Evolutionary conservation across 2,329 filamentous ascomycete species (phyloP).

Genomic region (Blastomyces parvus): DNA sequence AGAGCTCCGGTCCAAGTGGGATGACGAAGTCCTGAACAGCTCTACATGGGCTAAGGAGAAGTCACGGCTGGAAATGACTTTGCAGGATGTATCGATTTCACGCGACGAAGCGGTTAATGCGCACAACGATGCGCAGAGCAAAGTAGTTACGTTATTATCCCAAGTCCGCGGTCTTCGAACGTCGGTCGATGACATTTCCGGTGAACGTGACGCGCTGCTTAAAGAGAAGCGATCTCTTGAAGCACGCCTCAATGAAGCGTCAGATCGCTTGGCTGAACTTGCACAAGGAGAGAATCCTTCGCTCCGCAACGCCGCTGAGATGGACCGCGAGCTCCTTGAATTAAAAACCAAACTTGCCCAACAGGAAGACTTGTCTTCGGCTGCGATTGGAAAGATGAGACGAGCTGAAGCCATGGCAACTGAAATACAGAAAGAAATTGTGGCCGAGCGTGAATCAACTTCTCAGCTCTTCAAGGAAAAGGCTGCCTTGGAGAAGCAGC

Average conservation of each 20-base stretch:
- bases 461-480: slow-evolving; percentile 82
- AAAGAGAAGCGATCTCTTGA: slow-evolving; percentile 89
- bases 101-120: slow-evolving; percentile 86
- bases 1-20: slow-evolving; percentile 91
- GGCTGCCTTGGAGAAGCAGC: slow-evolving; percentile 73
- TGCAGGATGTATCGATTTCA: slow-evolving; percentile 82
- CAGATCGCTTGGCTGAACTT: slow-evolving; percentile 78
- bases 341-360: slow-evolving; percentile 82
- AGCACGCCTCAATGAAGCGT: slow-evolving; percentile 74
- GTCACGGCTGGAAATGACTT: slow-evolving; percentile 74
- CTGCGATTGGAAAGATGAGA: slow-evolving; percentile 94
- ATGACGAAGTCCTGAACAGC: slow-evolving; percentile 94
- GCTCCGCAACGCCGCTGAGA: slow-evolving; percentile 76
- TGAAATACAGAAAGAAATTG: slow-evolving; percentile 89
- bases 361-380: slow-evolving; percentile 83
- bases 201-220: slow-evolving; percentile 72
- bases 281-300: slow-evolving; percentile 76
- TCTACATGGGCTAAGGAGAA: slow-evolving; percentile 99
- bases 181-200: slow-evolving; percentile 72
- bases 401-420: slow-evolving; percentile 76
- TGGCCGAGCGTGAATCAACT: slow-evolving; percentile 71
- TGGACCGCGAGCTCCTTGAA: slow-evolving; percentile 81
- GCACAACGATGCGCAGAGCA: slow-evolving; percentile 89
- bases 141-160: slow-evolving; percentile 80
- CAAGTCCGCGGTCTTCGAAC: slow-evolving; percentile 79